Base-by-base conservation (phyloP, 768 basidiomycete genomes). In the Hirschioporus abietinus region DNA sequence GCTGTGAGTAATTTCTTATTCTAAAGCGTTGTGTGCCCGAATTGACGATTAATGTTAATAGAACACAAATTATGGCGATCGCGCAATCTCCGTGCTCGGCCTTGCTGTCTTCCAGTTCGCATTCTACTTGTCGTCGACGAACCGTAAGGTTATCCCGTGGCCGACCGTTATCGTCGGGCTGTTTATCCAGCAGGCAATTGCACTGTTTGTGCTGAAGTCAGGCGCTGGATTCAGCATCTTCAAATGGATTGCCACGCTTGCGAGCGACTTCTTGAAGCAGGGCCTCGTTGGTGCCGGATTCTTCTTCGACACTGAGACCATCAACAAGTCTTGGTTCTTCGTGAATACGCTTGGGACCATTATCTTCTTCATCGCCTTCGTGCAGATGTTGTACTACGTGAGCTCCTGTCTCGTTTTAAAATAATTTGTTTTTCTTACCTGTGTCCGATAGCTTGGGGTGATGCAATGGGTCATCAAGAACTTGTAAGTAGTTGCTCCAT, bases 401-500 rank as follows among this genome's bases (percentile, higher is more conserved):
- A 72, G 67, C 26, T 34, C 70, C 68, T 15, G n/a, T n/a, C 35
- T 60, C 1, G 26, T 25, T 57, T 12, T 18, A 20, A 18, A 35
- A 10, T 35, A 64, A n/a, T 59, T 35, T 68, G 26, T 69, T 23
- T 2, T 8, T 36, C 42, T 30, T 30, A 30, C 30, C 30, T 30
- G 30, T 30, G 8, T 30, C 30, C 30, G 61, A 17, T 69, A 82
- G 77, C 78, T 93, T 65, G 92, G 94, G 63, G 90, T 92, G 35
- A 95, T 96, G 93, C 93, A 95, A 80, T 96, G 95, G 93, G 76
- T 96, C 72, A 87, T 96, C 76, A 85, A 85, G 72, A 81, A 92
- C 75, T 95, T 96, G 89, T 90, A 68, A 70, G 87, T 68, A 17
- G n/a, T 67, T 60, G 8, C 9, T 18, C 1, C 63, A n/a, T 60